Evolutionary conservation across 176 grass and related monocot genomes (phyloP).

Genomic region (Carex myosuroides): DNA sequence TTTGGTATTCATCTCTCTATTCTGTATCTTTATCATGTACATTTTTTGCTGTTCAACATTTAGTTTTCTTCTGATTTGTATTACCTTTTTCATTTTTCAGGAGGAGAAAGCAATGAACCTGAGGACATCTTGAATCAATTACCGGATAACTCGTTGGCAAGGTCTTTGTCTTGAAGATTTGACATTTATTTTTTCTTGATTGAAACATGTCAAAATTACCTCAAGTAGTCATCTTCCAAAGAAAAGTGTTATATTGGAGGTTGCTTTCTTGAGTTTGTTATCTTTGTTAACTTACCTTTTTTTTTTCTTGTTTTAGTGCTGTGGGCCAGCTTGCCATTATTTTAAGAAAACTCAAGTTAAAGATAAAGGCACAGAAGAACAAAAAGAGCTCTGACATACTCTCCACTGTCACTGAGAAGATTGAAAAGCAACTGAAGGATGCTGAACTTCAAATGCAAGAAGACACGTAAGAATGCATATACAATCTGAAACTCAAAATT

Average conservation of each 20-base stretch:
- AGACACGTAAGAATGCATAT: slow-evolving; percentile 58
- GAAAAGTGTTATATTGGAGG: not conserved
- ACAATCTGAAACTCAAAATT: not conserved
- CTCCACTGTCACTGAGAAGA: slow-evolving; percentile 48
- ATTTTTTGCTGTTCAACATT: not conserved
- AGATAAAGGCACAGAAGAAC: slow-evolving; percentile 57
- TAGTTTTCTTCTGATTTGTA: not conserved
- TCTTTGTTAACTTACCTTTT: not conserved
- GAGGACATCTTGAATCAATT: slow-evolving; percentile 42
- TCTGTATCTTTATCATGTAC: not conserved
- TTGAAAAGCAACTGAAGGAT: slow-evolving; percentile 51
- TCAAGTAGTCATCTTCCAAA: not conserved
- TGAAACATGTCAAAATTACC: not conserved
- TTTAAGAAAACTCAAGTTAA: slow-evolving; percentile 68
- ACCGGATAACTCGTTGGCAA: slow-evolving; percentile 57
- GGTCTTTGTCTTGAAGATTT: slow-evolving; percentile 29
- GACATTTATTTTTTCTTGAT: not conserved
- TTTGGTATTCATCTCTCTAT: slow-evolving; percentile 38
- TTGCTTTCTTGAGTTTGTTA: slow-evolving; percentile 17
- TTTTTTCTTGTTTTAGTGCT: slow-evolving; percentile 40
- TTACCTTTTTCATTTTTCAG: slow-evolving; percentile 30
- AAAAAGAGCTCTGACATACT: slow-evolving; percentile 77
- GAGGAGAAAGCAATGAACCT: slow-evolving; percentile 46
- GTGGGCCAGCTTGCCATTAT: slow-evolving; percentile 58
- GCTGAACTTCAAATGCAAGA: slow-evolving; percentile 64